Evolutionary conservation across 2,329 filamentous ascomycete species (phyloP).

Genomic region (Periconia macrospinosa): DNA sequence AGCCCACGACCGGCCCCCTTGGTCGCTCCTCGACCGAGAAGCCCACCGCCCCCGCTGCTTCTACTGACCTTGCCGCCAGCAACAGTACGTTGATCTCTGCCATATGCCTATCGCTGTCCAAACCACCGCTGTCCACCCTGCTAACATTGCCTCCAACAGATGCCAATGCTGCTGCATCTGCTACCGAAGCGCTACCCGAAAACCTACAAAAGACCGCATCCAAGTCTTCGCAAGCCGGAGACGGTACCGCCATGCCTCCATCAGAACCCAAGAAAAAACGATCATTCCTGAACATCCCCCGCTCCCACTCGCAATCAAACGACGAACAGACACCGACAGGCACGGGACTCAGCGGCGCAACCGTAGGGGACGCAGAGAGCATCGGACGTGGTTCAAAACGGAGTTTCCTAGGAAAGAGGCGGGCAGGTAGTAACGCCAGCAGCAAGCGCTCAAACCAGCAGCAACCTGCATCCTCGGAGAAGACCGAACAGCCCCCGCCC

Average conservation of each 20-base stretch:
- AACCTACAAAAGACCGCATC: conserved; percentile 17
- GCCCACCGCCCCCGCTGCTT: conserved; percentile 19
- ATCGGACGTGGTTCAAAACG: conserved; percentile 49
- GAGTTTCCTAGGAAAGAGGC: conserved; percentile 49
- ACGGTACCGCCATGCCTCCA: conserved; percentile 14
- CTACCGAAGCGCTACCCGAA: conserved; percentile 21
- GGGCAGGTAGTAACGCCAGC: conserved; percentile 50
- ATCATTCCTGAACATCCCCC: conserved; percentile 41
- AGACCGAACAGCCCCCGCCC: conserved; percentile 39
- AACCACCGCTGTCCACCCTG: background rate
- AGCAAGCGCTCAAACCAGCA: conserved; percentile 49
- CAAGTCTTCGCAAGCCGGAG: conserved; percentile 14
- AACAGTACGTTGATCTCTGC: conserved; percentile 31
- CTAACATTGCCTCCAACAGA: conserved; percentile 18
- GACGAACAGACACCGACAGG: conserved; percentile 37
- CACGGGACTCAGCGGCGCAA: conserved; percentile 48
- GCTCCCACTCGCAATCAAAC: conserved; percentile 31
- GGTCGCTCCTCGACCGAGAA: conserved; percentile 32
- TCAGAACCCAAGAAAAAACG: conserved; percentile 39
- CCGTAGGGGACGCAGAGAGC: conserved; percentile 50
- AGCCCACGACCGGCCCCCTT: conserved; percentile 28
- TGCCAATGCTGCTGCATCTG: conserved; percentile 7
- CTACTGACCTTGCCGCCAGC: conserved; percentile 35
- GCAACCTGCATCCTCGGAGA: conserved; percentile 43
- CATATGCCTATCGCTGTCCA: background rate